These are phyloP conservation scores for Schwanniomyces vanrijiae DNA, from an alignment of 805 yeast genomes.

Conservation along the genomic window DNA sequence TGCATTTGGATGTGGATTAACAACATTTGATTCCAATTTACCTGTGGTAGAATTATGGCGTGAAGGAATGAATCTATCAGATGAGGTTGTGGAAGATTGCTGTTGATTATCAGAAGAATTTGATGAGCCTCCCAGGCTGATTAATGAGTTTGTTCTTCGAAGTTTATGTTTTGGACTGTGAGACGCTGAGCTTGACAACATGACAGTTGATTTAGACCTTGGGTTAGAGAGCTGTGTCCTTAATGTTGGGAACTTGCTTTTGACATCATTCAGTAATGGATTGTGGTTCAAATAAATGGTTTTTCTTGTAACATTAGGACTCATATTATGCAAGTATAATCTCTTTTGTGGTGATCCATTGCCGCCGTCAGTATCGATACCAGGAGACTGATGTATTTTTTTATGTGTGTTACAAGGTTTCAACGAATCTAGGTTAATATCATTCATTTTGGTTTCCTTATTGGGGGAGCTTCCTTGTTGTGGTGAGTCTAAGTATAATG, in stretches of 20 bases:
- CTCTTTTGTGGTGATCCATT: constrained; percentile 23
- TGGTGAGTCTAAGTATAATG: constrained; percentile 12
- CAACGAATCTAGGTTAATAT: constrained; percentile 1
- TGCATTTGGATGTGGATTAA: constrained; percentile 43
- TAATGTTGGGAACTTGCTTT: constrained; percentile 9
- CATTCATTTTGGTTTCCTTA: constrained; percentile 1
- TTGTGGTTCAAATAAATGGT: constrained; percentile 20
- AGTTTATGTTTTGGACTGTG: constrained; percentile 26
- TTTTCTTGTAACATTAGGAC: constrained; percentile 33
- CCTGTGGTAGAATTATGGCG: constrained; percentile 40
- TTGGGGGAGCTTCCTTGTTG: constrained; percentile 4
- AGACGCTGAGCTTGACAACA: constrained; percentile 13
- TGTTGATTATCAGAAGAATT: constrained; percentile 27
- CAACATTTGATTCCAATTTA: constrained; percentile 33
- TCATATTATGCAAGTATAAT: constrained; percentile 31
- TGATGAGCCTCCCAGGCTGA: constrained; percentile 24
- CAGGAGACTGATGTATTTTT: constrained; percentile 3
- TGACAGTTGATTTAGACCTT: constrained; percentile 27
- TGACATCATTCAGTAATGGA: constrained; percentile 3
- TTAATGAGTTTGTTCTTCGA: constrained; percentile 34
- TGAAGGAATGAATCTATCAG: constrained; percentile 46
- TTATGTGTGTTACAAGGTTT: constrained; percentile 6
- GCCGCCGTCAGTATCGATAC: background rate
- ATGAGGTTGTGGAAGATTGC: constrained; percentile 19
- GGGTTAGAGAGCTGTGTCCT: constrained; percentile 21